phyloP scores from a whole-genome alignment of 2,329 filamentous ascomycete species.

The Rhinocladiella similis region DNA sequence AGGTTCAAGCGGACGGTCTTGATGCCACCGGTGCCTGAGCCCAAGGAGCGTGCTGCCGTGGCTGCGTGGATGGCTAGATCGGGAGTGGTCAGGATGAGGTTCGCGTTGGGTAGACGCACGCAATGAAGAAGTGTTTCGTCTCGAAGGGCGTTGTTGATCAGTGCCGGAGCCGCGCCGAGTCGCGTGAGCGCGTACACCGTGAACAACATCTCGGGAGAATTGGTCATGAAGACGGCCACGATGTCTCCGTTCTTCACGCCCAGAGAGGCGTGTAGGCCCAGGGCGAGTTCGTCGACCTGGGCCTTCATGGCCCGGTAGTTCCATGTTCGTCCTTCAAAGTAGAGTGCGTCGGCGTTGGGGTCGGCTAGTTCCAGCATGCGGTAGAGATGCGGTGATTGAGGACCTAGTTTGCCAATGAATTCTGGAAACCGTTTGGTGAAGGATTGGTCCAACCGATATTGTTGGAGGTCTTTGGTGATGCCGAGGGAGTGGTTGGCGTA shows the following conservation, averaged over 20 bases:
- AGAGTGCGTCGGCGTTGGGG: constrained; percentile 43
- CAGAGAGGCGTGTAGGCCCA: constrained; percentile 38
- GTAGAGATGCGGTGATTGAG: constrained; percentile 41
- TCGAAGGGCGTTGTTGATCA: constrained; percentile 50
- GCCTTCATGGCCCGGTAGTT: constrained; percentile 39
- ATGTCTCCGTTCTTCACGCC: constrained; percentile 42
- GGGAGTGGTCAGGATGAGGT: constrained; percentile 45
- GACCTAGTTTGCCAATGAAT: constrained; percentile 40
- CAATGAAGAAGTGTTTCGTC: constrained; percentile 50
- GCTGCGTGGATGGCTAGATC: constrained; percentile 38
- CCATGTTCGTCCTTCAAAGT: constrained; percentile 52
- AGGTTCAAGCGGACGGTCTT: constrained; percentile 22
- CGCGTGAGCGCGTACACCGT: constrained; percentile 47
- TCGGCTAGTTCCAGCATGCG: constrained; percentile 44
- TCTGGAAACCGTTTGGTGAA: constrained; percentile 37
- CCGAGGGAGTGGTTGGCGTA: constrained; percentile 40
- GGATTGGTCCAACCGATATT: constrained; percentile 37
- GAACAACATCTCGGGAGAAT: constrained; percentile 52
- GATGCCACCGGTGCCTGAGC: constrained; percentile 24
- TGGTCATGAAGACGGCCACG: constrained; percentile 49
- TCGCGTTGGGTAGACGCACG: constrained; percentile 43
- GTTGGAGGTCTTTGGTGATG: constrained; percentile 41
- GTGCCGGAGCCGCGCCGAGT: constrained; percentile 45
- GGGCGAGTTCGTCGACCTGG: constrained; percentile 49
- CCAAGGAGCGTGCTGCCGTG: constrained; percentile 20